Conservation (phyloP, 768 basidiomycete genomes). For the Termitomyces sp. region DNA sequence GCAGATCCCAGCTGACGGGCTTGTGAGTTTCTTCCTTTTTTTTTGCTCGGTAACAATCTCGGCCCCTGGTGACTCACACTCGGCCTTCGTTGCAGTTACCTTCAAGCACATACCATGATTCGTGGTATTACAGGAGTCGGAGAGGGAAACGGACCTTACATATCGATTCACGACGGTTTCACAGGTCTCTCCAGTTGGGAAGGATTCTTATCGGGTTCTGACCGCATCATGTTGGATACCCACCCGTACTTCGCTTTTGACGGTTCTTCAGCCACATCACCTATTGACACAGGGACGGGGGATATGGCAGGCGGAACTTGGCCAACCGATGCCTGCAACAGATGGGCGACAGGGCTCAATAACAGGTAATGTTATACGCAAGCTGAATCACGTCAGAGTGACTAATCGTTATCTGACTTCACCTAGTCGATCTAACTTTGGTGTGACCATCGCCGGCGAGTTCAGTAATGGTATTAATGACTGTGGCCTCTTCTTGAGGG, state of each 20-base stretch:
- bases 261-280: slow-evolving; percentile 23
- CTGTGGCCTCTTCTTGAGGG: slow-evolving; percentile 34
- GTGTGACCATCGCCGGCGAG: slow-evolving; percentile 68
- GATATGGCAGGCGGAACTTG: slow-evolving; percentile 32
- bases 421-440: slow-evolving; percentile 36
- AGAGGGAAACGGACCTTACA: slow-evolving; percentile 56
- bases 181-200: slow-evolving; percentile 28
- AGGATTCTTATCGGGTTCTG: slow-evolving; percentile 31
- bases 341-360: slow-evolving; percentile 38
- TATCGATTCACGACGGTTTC: slow-evolving; percentile 46
- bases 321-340: slow-evolving; percentile 39
- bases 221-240: slow-evolving; percentile 35
- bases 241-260: slow-evolving; percentile 47
- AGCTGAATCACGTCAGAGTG: not conserved
- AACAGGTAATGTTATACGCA: slow-evolving; percentile 15
- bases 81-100: slow-evolving; percentile 34
- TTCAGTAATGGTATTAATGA: slow-evolving; percentile 62
- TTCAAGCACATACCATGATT: slow-evolving; percentile 56
- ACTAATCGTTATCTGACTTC: slow-evolving; percentile 4
- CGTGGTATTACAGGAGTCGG: slow-evolving; percentile 72
- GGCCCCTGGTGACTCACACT: not conserved
- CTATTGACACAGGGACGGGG: slow-evolving; percentile 26
- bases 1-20: slow-evolving; percentile 42
- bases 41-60: slow-evolving; percentile 17
- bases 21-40: slow-evolving; percentile 49